These are phyloP conservation scores for Aulographum hederae DNA, from an alignment of 2,329 filamentous ascomycete species.

Conservation along the genomic window DNA sequence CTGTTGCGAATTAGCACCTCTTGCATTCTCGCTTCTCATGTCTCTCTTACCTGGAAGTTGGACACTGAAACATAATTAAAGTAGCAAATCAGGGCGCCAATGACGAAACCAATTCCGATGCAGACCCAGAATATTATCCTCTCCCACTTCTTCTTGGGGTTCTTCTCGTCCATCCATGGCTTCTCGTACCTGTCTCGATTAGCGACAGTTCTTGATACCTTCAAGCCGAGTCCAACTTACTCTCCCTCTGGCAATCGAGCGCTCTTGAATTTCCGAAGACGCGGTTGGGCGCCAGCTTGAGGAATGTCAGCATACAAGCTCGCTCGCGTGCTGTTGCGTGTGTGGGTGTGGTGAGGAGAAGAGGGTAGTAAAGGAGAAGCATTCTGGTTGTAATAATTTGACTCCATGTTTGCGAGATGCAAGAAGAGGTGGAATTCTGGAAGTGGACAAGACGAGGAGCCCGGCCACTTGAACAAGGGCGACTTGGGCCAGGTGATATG, in stretches of 20 bases:
- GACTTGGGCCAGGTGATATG: too few relatives aligned
- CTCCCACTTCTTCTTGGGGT: slow-evolving; percentile 16
- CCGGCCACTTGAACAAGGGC: too few relatives aligned
- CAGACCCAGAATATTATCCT: slow-evolving; percentile 16
- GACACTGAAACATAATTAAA: slow-evolving; percentile 4
- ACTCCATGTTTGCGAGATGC: too few relatives aligned
- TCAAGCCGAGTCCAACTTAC: too few relatives aligned
- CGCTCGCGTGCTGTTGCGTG: too few relatives aligned
- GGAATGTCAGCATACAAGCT: neutral
- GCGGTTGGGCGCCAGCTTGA: neutral
- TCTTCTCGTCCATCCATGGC: slow-evolving; percentile 17
- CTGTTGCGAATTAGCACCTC: slow-evolving; percentile 12
- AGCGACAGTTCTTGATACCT: too few relatives aligned
- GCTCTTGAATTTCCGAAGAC: slow-evolving; percentile 14
- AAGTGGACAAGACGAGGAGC: too few relatives aligned
- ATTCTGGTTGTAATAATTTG: too few relatives aligned
- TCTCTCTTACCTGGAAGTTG: slow-evolving; percentile 2
- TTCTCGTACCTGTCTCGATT: slow-evolving; percentile 23
- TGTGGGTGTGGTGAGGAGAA: too few relatives aligned
- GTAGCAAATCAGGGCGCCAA: slow-evolving; percentile 17
- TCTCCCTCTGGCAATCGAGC: slow-evolving; percentile 16
- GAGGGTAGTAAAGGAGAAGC: too few relatives aligned
- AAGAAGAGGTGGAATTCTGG: too few relatives aligned
- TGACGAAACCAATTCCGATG: slow-evolving; percentile 15
- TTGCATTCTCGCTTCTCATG: neutral